Conservation (phyloP, 768 basidiomycete species). For the Rubroboletus pulcherrimus region DNA sequence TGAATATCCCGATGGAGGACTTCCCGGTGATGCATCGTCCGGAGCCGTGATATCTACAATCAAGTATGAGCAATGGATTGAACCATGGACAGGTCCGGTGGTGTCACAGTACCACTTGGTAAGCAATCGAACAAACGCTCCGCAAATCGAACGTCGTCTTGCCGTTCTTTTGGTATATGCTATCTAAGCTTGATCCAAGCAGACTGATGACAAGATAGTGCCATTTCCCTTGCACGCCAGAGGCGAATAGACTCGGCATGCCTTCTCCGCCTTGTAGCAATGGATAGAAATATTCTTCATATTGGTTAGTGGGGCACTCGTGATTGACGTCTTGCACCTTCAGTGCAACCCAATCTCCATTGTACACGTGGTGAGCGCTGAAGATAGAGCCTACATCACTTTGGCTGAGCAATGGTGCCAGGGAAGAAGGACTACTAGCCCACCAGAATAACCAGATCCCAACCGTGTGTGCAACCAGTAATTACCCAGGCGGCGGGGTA, state of each 20-base stretch:
- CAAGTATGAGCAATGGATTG: slow-evolving; percentile 6
- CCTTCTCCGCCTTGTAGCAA: slow-evolving; percentile 66
- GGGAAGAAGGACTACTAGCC: slow-evolving; percentile 13
- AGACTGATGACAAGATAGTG: slow-evolving; percentile 76
- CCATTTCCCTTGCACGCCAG: slow-evolving; percentile 56
- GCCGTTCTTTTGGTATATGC: slow-evolving; percentile 50
- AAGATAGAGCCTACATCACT: slow-evolving; percentile 63
- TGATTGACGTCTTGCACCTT: slow-evolving; percentile 70
- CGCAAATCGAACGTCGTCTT: slow-evolving; percentile 63
- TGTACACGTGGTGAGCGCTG: slow-evolving; percentile 55
- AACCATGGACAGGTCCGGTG: background rate
- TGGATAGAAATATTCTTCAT: slow-evolving; percentile 68
- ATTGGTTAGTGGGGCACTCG: slow-evolving; percentile 72
- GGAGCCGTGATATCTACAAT: slow-evolving; percentile 62
- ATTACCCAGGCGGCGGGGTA: slow-evolving; percentile 49
- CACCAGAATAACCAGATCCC: slow-evolving; percentile 74
- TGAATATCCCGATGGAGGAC: slow-evolving; percentile 78
- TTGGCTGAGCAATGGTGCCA: background rate
- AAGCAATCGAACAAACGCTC: slow-evolving; percentile 69
- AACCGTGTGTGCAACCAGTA: slow-evolving; percentile 56
- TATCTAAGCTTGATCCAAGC: slow-evolving; percentile 67
- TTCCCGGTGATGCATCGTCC: slow-evolving; percentile 71
- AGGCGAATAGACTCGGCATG: slow-evolving; percentile 69
- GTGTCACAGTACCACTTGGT: slow-evolving; percentile 59
- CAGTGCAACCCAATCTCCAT: slow-evolving; percentile 59